Evolutionary conservation across 495 filamentous ascomycete species (phyloP).

Genomic region (Neurospora tetrasperma): DNA sequence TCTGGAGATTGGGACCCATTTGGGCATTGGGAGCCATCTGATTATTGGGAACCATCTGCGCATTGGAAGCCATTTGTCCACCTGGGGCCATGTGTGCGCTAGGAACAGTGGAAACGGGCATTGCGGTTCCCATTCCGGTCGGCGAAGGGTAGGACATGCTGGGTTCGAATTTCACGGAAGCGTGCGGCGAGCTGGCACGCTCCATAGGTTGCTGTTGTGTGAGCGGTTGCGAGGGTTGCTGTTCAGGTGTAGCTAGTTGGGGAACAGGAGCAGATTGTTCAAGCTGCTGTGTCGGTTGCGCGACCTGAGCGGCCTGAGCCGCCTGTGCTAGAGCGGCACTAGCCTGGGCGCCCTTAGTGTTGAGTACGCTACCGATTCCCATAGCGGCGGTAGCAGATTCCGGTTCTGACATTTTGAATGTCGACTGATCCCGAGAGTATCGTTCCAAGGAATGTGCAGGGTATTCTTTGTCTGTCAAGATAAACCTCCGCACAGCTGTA

Average conservation of each 20-base stretch:
- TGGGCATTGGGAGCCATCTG: neutral
- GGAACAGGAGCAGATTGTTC: neutral
- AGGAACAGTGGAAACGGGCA: conserved; percentile 32
- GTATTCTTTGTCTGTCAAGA: neutral
- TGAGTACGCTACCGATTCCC: conserved; percentile 29
- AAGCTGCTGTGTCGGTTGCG: neutral
- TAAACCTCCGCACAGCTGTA: conserved; percentile 3
- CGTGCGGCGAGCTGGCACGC: conserved; percentile 57
- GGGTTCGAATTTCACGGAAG: conserved; percentile 44
- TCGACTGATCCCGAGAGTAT: neutral
- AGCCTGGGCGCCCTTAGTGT: conserved; percentile 19
- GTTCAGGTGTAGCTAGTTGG: conserved; percentile 13
- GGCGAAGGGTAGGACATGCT: conserved; percentile 27
- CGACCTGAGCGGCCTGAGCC: neutral
- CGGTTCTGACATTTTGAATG: conserved; percentile 24
- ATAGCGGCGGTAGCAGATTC: conserved; percentile 25
- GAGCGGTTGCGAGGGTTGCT: conserved; percentile 10
- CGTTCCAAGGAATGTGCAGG: neutral
- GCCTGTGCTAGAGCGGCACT: neutral
- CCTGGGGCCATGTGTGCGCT: conserved; percentile 38
- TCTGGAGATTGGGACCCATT: neutral
- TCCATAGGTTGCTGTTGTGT: conserved; percentile 41
- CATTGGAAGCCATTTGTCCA: neutral
- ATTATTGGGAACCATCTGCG: neutral
- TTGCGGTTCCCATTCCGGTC: conserved; percentile 21